Evolutionary conservation across 768 basidiomycete genomes (phyloP), one percentile per base, ranked within the genome.

Genomic region (Lentinula edodes): DNA sequence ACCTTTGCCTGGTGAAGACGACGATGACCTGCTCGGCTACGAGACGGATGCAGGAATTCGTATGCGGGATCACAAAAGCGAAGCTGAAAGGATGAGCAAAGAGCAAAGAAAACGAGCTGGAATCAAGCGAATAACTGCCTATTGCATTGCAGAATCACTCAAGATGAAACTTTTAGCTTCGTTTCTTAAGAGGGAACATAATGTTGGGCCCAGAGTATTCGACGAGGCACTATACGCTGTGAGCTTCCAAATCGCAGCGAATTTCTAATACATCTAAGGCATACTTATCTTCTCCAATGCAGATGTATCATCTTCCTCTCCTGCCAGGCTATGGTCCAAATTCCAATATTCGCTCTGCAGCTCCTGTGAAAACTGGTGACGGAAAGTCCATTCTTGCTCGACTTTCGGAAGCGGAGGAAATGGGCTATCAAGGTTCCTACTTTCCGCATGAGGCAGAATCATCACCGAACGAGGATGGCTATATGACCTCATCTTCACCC

Each of bases 141-240:
- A 95, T 71, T 95, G 90, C 65, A 80, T 94, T 6, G 91, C 91
- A 6, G 93, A 95, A 66, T 83, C 83, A 6, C 88, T 95, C 72
- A 86, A 87, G 69, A 89, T 91, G 83, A 95, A 93, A 71, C 74
- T 90, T 0, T 74, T 97, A 20, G 86, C 89, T 10, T 86, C 88
- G 2, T 96, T 95, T 69, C 70, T 97, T 70, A 96, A 95, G 73
- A 79, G 95, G 56, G 95, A 98, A 69, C 95, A 98, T 71, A 96
- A 95, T 59, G 94, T 95, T 10, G 80, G 75, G 9, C 93, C 88
- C 1, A 80, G 95, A 62, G 82, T 93, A 0, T 98, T 93, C 66
- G 95, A 97, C 71, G 95, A 98, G 74, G 95, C 94, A 0, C 74
- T 96, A 63, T 97, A 97, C 77, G 90, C 87, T 61, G 95, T 95